Evolutionary conservation across 495 filamentous ascomycete genomes (phyloP).

Genomic region (Podospora didyma): DNA sequence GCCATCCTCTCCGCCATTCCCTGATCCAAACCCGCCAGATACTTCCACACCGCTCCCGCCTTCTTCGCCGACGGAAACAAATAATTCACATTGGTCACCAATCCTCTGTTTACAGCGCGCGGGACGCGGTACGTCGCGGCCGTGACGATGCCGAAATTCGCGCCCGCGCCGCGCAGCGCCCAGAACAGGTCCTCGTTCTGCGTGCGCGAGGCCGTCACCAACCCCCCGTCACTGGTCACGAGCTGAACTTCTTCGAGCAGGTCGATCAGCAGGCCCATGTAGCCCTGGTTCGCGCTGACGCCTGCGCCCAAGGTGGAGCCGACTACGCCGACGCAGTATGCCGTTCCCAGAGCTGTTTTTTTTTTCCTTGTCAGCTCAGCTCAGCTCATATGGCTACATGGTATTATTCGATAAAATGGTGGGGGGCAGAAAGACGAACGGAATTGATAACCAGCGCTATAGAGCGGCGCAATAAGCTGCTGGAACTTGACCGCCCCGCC

Average conservation of each 20-base stretch:
- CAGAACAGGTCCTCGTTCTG: constrained; percentile 39
- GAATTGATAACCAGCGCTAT: not conserved
- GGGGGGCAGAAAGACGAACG: not conserved
- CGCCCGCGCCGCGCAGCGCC: constrained; percentile 28
- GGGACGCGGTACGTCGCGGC: constrained; percentile 10
- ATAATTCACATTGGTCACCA: not conserved
- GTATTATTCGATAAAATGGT: not conserved
- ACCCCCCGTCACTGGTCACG: constrained; percentile 28
- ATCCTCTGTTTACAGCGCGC: not conserved
- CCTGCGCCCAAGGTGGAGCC: constrained; percentile 41
- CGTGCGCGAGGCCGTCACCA: constrained; percentile 29
- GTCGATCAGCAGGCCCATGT: constrained; percentile 35
- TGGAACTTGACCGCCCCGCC: not conserved
- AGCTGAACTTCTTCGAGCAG: constrained; percentile 12
- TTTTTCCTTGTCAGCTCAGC: not conserved
- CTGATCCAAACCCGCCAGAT: not conserved
- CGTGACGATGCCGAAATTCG: constrained; percentile 43
- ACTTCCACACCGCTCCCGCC: not conserved
- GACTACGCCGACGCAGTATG: constrained; percentile 31
- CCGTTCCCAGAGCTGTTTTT: not conserved
- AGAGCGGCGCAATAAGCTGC: not conserved
- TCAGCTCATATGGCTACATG: not conserved
- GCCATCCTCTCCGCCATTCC: not conserved
- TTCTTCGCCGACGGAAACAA: not conserved
- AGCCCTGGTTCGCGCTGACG: constrained; percentile 30